Percentiles rank a stretch among this genome's conserved stretches.
These are phyloP conservation scores for Stereocaulon alpinum DNA, from an alignment of 495 filamentous ascomycete genomes.

Conservation along the genomic window DNA sequence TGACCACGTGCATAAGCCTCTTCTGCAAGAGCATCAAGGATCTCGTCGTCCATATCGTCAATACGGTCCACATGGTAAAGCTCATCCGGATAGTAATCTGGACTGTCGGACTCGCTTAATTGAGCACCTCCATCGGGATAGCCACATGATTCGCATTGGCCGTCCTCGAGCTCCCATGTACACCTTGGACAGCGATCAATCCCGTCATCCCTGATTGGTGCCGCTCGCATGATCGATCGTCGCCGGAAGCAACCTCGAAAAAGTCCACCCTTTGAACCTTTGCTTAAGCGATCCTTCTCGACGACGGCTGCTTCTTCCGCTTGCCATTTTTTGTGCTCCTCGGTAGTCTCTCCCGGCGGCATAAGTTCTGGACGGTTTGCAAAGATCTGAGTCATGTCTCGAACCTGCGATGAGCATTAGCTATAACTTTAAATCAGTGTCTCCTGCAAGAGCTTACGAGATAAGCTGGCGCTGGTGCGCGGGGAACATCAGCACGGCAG, in stretches of 20 bases:
- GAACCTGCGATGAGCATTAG: constrained; percentile 38
- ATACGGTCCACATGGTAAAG: not conserved
- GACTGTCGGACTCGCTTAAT: constrained; percentile 3
- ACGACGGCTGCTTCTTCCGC: constrained; percentile 44
- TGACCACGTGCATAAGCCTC: not conserved
- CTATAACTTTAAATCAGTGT: constrained; percentile 3
- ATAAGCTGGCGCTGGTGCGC: constrained; percentile 59
- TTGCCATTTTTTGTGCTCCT: constrained; percentile 49
- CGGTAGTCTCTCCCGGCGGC: constrained; percentile 50
- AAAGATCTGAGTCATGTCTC: constrained; percentile 57
- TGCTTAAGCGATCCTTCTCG: constrained; percentile 42
- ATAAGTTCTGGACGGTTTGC: constrained; percentile 53
- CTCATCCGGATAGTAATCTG: constrained; percentile 9
- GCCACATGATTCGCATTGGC: constrained; percentile 45
- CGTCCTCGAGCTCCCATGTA: constrained; percentile 53
- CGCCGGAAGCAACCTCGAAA: constrained; percentile 55
- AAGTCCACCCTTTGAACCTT: constrained; percentile 39
- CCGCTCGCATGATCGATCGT: constrained; percentile 11
- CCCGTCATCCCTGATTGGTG: constrained; percentile 43
- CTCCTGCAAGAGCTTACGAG: constrained; percentile 35
- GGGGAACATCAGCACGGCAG: constrained; percentile 50
- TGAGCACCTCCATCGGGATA: constrained; percentile 18
- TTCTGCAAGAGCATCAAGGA: not conserved
- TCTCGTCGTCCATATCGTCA: not conserved
- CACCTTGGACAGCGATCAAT: constrained; percentile 56